Evolutionary conservation across 2,329 filamentous ascomycete genomes (phyloP), one percentile per base, ranked within the genome.

Genomic region (Penicillium italicum): DNA sequence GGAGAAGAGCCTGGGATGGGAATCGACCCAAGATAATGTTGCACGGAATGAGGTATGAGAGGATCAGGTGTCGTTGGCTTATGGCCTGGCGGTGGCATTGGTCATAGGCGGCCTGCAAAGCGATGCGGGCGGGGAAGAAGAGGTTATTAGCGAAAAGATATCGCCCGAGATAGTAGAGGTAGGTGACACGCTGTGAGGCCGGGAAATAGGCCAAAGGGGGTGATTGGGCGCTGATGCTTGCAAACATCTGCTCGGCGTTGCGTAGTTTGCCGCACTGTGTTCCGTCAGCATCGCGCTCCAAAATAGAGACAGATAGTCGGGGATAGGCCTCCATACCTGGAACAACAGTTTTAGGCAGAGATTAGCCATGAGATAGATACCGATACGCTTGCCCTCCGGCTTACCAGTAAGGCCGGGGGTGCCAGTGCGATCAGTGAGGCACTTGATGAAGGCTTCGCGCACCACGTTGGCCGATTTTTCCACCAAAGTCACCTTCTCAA

Each of bases 351-450:
- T 93, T 46, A 97, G 77, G 36, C 91, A 94, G 24, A 96, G 82
- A 69, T 97, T 97, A 57, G 91, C 92, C 74, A 96, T 91, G 56
- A 90, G 86, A 75, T 97, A 97, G 59, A 97, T 91, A 41, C 90
- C 92, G 11, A 88, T 77, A 68, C 93, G 91, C 70, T 92, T 95
- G 52, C 91, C 91, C 65, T 92, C 88, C 0, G 91, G 90, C 57
- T 80, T 83, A 20, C 84, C 85, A 26, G 82, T 73, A 0, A 80
- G 79, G 14, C 78, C 77, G 12, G 84, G 79, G 26, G 82, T 85
- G 18, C 85, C 85, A 1, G 84, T 87, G 46, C 90, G 84, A 69
- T 96, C 91, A 4, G 89, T 91, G 33, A 96, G 77, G 62, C 93
- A 97, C 37, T 90, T 91, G 11, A 90, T 94, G 69, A 97, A 96